Evolutionary conservation across 305 asterid genomes (phyloP).

Genomic region (Fraxinus xanthoxyloides): DNA sequence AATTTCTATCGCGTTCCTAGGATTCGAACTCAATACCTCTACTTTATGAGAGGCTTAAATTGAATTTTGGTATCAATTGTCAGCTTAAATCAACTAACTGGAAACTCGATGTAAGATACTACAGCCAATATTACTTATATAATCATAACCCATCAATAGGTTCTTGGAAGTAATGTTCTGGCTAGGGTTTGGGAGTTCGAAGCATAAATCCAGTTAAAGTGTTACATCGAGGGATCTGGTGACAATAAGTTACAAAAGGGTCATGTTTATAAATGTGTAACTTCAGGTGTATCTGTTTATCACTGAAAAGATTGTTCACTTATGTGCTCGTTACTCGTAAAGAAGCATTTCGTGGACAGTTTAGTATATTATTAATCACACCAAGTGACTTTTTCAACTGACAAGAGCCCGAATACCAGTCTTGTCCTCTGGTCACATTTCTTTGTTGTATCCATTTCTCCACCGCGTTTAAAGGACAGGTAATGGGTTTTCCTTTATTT

Average conservation of each 20-base stretch:
- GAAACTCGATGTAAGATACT: constrained; percentile 3
- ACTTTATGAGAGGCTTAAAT: no score
- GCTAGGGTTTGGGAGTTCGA: neutral
- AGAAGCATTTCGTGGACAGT: neutral
- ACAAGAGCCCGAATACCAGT: neutral
- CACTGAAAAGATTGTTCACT: neutral
- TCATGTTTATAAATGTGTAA: neutral
- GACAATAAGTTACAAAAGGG: constrained; percentile 1
- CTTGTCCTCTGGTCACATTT: neutral
- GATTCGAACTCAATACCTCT: no score
- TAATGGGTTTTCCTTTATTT: neutral
- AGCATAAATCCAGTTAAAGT: constrained; percentile 7
- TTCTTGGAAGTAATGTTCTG: no score
- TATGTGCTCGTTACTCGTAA: neutral
- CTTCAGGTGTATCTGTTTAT: neutral
- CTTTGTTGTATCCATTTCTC: neutral
- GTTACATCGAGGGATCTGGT: neutral
- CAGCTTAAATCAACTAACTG: neutral
- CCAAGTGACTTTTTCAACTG: neutral
- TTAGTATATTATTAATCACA: neutral
- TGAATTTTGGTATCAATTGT: neutral
- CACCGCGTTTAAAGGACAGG: neutral
- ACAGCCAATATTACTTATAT: neutral
- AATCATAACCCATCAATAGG: neutral
- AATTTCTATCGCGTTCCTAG: no score